These are phyloP conservation scores for Passalora sequoiae DNA, from an alignment of 2,329 filamentous ascomycete species.

Conservation along the genomic window DNA sequence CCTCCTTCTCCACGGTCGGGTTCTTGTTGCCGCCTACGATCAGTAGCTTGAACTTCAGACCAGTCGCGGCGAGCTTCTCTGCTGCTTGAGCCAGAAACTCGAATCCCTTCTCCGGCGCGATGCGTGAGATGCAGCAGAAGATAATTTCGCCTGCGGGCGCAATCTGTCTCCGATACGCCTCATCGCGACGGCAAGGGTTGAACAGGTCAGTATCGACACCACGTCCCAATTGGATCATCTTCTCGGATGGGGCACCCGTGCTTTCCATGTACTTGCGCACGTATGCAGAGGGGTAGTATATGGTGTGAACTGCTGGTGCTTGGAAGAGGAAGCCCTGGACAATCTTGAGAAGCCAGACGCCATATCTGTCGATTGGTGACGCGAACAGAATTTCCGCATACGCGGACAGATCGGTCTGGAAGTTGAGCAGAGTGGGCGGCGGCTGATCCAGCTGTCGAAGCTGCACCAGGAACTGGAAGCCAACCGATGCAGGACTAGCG, in stretches of 20 bases:
- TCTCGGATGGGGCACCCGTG: conserved; percentile 52
- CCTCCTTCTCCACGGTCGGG: conserved; percentile 55
- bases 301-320: conserved; percentile 56
- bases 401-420: conserved; percentile 65
- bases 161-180: conserved; percentile 49
- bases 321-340: conserved; percentile 65
- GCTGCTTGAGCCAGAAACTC: conserved; percentile 59
- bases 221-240: conserved; percentile 57
- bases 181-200: conserved; percentile 50
- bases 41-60: conserved; percentile 58
- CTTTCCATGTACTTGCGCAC: conserved; percentile 57
- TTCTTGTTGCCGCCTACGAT: conserved; percentile 66
- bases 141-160: conserved; percentile 60
- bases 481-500: conserved; percentile 63
- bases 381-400: conserved; percentile 68
- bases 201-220: conserved; percentile 63
- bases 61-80: conserved; percentile 50
- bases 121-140: conserved; percentile 60
- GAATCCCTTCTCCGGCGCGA: conserved; percentile 67
- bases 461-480: conserved; percentile 67
- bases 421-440: conserved; percentile 62
- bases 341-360: conserved; percentile 56
- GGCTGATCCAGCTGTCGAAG: conserved; percentile 54
- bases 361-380: conserved; percentile 54
- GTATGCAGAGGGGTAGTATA: conserved; percentile 64